These are phyloP conservation scores for Geotrichum candidum DNA, from an alignment of 1,139 yeast species.

Conservation along the genomic window DNA sequence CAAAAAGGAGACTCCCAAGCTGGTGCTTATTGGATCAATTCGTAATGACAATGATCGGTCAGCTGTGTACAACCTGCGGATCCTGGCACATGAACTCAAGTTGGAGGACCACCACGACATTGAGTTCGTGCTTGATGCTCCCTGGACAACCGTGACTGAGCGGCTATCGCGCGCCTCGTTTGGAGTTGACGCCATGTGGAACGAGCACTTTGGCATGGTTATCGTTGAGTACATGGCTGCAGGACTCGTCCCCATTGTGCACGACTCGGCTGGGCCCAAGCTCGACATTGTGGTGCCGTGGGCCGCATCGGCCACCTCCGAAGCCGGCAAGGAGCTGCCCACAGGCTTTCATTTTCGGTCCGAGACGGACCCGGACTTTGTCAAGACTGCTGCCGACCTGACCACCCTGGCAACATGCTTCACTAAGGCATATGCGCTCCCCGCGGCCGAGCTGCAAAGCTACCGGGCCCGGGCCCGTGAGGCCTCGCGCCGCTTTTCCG, in stretches of 20 bases:
- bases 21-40: conserved; percentile 80
- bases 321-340: conserved; percentile 17
- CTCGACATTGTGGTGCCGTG: conserved; percentile 70
- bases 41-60: conserved; percentile 61
- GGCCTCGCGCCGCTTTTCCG: conserved; percentile 61
- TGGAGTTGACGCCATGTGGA: conserved; percentile 98
- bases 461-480: conserved; percentile 52
- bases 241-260: conserved; percentile 83
- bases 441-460: conserved; percentile 36
- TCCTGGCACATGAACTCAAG: conserved; percentile 43
- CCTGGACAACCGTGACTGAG: conserved; percentile 55
- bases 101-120: conserved; percentile 43
- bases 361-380: conserved; percentile 52
- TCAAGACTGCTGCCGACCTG: conserved; percentile 15
- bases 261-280: conserved; percentile 92
- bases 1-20: conserved; percentile 32
- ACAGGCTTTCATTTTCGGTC: conserved; percentile 75
- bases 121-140: conserved; percentile 68
- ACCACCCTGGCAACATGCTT: conserved; percentile 46
- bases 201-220: conserved; percentile 97
- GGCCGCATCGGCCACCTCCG: neutral
- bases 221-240: conserved; percentile 89
- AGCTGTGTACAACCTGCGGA: conserved; percentile 48
- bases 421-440: conserved; percentile 39
- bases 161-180: conserved; percentile 56